Conservation (phyloP, 305 asterid species). For the Plantago coronopus region DNA sequence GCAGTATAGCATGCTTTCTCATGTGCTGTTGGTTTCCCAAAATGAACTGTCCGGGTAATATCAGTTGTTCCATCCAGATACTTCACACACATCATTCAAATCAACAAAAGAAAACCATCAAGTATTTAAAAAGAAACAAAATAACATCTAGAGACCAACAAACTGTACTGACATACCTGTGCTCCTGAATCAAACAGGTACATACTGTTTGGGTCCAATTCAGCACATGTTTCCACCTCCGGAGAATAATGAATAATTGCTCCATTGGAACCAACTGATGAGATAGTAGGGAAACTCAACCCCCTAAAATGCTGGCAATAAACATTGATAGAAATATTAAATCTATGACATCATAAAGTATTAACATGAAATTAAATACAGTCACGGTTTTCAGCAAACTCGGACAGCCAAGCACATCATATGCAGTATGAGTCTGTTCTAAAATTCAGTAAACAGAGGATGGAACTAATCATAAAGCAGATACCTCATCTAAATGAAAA, state of each 20-base stretch:
- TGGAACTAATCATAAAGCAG: background rate
- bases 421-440: slow-evolving; percentile 1
- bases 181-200: slow-evolving; percentile 96
- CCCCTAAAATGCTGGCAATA: slow-evolving; percentile 74
- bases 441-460: background rate
- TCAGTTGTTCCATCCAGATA: slow-evolving; percentile 98
- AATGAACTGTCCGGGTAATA: slow-evolving; percentile 93
- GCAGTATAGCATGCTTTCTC: slow-evolving; percentile 97
- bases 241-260: slow-evolving; percentile 88
- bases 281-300: slow-evolving; percentile 92
- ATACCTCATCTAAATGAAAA: background rate
- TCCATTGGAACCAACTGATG: slow-evolving; percentile 93
- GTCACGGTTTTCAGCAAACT: background rate
- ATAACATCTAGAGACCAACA: slow-evolving; percentile 11
- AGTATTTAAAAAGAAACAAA: slow-evolving; percentile 3
- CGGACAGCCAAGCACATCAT: background rate
- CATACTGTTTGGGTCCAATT: slow-evolving; percentile 74
- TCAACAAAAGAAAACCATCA: slow-evolving; percentile 22
- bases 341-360: background rate
- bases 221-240: slow-evolving; percentile 75
- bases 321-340: slow-evolving; percentile 17
- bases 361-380: background rate
- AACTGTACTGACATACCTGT: slow-evolving; percentile 51
- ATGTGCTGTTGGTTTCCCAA: slow-evolving; percentile 84
- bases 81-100: slow-evolving; percentile 41